Percentiles rank a stretch among this genome's conserved stretches.
Conservation (phyloP, 2,329 filamentous ascomycete genomes). For the Paracoccidioides brasiliensis region DNA sequence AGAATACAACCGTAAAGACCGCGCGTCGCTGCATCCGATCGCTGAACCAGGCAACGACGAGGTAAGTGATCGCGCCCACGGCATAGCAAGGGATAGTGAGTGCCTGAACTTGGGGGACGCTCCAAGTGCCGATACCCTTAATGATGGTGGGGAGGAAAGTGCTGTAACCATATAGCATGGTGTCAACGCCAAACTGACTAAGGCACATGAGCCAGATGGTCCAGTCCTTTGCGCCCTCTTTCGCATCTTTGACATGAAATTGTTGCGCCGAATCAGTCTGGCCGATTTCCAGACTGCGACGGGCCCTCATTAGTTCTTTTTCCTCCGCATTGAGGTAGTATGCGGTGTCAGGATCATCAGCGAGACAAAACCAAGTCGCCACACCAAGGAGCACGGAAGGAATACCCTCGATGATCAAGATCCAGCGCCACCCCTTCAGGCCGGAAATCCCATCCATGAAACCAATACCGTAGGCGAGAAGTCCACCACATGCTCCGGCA, state of each 20-base stretch:
- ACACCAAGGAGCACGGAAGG: slow-evolving; percentile 44
- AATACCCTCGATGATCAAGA: slow-evolving; percentile 49
- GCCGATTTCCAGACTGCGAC: slow-evolving; percentile 39
- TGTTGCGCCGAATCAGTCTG: slow-evolving; percentile 38
- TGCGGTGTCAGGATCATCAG: slow-evolving; percentile 53
- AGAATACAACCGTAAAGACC: slow-evolving; percentile 51
- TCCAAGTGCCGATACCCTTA: slow-evolving; percentile 51
- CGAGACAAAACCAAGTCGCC: slow-evolving; percentile 45
- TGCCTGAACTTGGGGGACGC: slow-evolving; percentile 54
- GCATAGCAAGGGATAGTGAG: slow-evolving; percentile 69
- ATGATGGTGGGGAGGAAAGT: slow-evolving; percentile 74
- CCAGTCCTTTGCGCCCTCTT: slow-evolving; percentile 58
- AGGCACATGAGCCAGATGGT: slow-evolving; percentile 59
- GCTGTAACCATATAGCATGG: slow-evolving; percentile 65
- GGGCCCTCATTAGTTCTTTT: slow-evolving; percentile 41
- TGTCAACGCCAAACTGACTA: slow-evolving; percentile 60
- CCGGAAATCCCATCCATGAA: slow-evolving; percentile 56
- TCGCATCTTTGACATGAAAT: slow-evolving; percentile 51
- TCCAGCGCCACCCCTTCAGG: slow-evolving; percentile 57
- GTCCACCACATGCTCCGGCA: slow-evolving; percentile 57
- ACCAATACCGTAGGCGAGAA: slow-evolving; percentile 61
- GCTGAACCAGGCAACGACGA: slow-evolving; percentile 51
- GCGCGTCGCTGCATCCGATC: slow-evolving; percentile 55
- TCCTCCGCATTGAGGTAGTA: slow-evolving; percentile 49
- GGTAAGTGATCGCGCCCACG: slow-evolving; percentile 56